These are phyloP conservation scores for Dactylellina leptospora DNA, from an alignment of 2,329 filamentous ascomycete species.

Conservation along the genomic window DNA sequence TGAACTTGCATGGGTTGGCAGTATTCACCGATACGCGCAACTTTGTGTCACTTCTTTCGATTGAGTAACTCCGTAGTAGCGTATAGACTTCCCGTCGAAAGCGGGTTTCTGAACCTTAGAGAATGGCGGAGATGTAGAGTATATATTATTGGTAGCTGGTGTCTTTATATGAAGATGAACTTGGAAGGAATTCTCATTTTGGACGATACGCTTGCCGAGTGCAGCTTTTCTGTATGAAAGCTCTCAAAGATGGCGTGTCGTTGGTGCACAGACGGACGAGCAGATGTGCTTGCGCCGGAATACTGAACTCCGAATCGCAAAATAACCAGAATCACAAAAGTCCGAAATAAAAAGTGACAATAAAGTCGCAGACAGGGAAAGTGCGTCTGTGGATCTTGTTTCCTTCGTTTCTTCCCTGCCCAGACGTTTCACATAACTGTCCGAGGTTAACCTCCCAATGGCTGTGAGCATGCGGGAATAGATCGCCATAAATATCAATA, in stretches of 20 bases:
- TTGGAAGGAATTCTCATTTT: too few relatives aligned
- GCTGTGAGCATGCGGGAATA: neutral
- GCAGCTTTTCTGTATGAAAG: neutral
- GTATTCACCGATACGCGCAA: neutral
- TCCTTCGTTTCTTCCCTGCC: neutral
- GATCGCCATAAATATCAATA: constrained; percentile 16
- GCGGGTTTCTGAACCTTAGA: neutral
- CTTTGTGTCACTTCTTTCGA: too few relatives aligned
- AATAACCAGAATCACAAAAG: too few relatives aligned
- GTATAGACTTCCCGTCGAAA: constrained; percentile 21
- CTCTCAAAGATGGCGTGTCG: too few relatives aligned
- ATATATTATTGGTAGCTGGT: too few relatives aligned
- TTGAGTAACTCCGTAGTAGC: neutral
- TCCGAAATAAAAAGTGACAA: constrained; percentile 1
- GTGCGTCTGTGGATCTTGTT: neutral
- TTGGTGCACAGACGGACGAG: too few relatives aligned
- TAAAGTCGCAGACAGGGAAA: constrained; percentile 8
- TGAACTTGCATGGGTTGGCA: neutral
- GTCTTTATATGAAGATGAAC: too few relatives aligned
- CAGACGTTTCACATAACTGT: neutral
- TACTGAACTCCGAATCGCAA: too few relatives aligned
- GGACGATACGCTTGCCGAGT: neutral
- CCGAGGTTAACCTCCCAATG: neutral
- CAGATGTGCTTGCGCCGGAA: too few relatives aligned
- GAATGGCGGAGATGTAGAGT: neutral